phyloP scores from a whole-genome alignment of 1,284 basidiomycete genomes.

The Cutaneotrichosporon cyanovorans region DNA sequence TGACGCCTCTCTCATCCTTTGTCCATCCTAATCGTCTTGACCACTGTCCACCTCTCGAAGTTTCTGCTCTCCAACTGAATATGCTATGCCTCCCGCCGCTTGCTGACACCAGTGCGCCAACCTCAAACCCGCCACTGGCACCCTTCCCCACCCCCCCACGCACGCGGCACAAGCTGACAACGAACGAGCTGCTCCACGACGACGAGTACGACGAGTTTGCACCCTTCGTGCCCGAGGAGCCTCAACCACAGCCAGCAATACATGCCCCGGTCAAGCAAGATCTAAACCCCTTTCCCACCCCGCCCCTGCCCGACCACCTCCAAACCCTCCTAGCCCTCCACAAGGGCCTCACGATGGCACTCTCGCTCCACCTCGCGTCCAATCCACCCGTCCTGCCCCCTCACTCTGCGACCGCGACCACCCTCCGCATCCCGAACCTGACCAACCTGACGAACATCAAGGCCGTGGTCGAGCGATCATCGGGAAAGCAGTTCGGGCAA shows the following conservation, averaged over 20 bases:
- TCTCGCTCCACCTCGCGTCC: slow-evolving; percentile 43
- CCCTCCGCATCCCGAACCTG: slow-evolving; percentile 35
- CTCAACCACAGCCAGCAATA: neutral
- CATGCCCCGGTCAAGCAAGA: neutral
- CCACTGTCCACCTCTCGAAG: too few species aligned
- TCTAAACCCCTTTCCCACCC: neutral
- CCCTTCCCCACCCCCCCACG: slow-evolving; percentile 10
- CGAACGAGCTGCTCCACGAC: neutral
- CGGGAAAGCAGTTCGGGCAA: slow-evolving; percentile 36
- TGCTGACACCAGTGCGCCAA: slow-evolving; percentile 1
- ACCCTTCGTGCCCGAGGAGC: neutral
- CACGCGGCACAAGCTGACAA: neutral
- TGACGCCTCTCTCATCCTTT: too few species aligned
- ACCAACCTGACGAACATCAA: slow-evolving; percentile 39
- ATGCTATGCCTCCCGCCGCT: too few species aligned
- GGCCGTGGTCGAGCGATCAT: slow-evolving; percentile 40
- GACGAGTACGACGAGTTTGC: neutral
- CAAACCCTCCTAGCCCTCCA: slow-evolving; percentile 40
- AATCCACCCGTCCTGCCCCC: slow-evolving; percentile 45
- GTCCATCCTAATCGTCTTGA: too few species aligned
- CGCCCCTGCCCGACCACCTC: slow-evolving; percentile 36
- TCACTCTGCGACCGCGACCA: slow-evolving; percentile 26
- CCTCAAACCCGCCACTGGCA: slow-evolving; percentile 1
- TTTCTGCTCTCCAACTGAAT: too few species aligned
- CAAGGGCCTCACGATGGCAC: slow-evolving; percentile 41